Conservation (phyloP, 2,329 filamentous ascomycete genomes). For the Colletotrichum scovillei region DNA sequence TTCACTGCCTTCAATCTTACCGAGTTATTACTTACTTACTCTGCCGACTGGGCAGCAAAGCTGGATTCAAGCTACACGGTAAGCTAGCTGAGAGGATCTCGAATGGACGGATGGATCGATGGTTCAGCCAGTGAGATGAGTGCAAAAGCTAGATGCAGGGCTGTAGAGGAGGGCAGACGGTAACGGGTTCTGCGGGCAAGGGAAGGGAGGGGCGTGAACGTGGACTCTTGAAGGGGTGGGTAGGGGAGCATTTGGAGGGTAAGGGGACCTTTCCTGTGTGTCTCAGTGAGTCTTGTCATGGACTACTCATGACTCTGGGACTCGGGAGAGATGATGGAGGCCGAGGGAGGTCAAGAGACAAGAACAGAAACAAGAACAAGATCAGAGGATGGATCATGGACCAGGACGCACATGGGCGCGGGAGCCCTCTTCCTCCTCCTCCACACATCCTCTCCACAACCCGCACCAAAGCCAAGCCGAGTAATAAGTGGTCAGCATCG, state of each 20-base stretch:
- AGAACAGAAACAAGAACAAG: neutral
- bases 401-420: neutral
- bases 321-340: neutral
- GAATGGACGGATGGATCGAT: slow-evolving; percentile 5
- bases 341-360: neutral
- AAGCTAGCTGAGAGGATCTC: neutral
- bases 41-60: too few relatives aligned
- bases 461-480: neutral
- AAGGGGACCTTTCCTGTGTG: slow-evolving; percentile 6
- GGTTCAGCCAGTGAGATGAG: neutral
- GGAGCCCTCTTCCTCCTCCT: neutral
- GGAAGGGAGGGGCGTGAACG: neutral
- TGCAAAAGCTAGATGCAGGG: slow-evolving; percentile 5
- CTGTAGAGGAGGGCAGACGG: slow-evolving; percentile 7
- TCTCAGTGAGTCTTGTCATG: neutral
- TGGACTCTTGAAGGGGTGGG: neutral
- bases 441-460: neutral
- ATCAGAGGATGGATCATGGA: neutral
- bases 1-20: neutral
- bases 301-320: neutral
- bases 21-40: too few relatives aligned
- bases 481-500: slow-evolving; percentile 6
- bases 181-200: neutral
- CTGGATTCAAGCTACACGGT: neutral
- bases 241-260: neutral